phyloP scores from a whole-genome alignment of 306 rosid species.

The Inga laurina region DNA sequence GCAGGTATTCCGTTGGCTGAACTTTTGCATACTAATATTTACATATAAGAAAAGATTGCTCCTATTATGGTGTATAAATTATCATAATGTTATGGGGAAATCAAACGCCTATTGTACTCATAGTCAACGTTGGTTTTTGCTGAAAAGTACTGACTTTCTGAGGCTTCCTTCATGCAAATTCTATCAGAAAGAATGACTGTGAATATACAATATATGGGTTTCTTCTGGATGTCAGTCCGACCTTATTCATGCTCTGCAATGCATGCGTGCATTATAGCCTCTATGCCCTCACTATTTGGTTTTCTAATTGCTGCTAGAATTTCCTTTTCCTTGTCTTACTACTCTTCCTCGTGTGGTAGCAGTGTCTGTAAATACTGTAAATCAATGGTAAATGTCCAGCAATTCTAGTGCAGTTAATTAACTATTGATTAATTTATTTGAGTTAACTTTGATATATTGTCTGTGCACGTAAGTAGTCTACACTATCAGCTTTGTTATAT shows the following conservation, averaged over 20 bases:
- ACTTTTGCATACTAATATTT: conserved; percentile 23
- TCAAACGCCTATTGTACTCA: conserved; percentile 3
- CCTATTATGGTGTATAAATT: not conserved
- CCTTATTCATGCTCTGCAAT: not conserved
- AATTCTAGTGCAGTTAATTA: not conserved
- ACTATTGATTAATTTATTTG: not conserved
- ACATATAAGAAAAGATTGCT: conserved; percentile 4
- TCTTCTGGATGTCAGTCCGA: conserved; percentile 15
- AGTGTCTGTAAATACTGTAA: not conserved
- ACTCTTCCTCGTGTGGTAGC: not conserved
- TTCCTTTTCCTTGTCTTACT: not conserved
- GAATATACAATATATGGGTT: not conserved
- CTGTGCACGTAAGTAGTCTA: not conserved
- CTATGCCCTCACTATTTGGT: not conserved
- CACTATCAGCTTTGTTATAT: not conserved
- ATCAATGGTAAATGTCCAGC: not conserved
- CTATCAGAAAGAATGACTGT: not conserved
- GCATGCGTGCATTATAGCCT: conserved; percentile 1
- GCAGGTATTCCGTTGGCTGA: conserved; percentile 57
- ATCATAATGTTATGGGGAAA: not conserved
- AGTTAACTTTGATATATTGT: not conserved
- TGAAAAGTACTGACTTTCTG: conserved; percentile 19
- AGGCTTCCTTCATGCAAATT: conserved; percentile 24
- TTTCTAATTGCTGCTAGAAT: not conserved
- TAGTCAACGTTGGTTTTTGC: conserved; percentile 21